Percentiles rank a stretch among this genome's conserved stretches.
Evolutionary conservation across 345 rosid genomes (phyloP).

Genomic region (Acer saccharum): DNA sequence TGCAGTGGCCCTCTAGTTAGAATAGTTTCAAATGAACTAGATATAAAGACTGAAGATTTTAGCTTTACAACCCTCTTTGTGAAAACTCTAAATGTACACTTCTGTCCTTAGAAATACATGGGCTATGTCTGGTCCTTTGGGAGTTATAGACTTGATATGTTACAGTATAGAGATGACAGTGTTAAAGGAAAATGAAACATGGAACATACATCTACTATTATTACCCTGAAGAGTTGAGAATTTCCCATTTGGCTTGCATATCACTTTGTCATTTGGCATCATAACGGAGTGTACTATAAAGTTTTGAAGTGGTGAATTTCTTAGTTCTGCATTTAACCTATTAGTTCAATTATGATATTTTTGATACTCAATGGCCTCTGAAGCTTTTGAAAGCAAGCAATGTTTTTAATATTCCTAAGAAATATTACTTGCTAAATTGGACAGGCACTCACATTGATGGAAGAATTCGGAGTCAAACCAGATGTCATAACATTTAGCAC

Average conservation of each 20-base stretch:
- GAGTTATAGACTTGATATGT: too few relatives aligned
- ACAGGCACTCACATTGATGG: slow-evolving; percentile 73
- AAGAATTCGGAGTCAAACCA: slow-evolving; percentile 66
- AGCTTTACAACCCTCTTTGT: background rate
- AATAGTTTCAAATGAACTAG: background rate
- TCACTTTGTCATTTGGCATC: background rate
- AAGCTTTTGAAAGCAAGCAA: background rate
- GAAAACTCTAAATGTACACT: background rate
- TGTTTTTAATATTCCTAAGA: background rate
- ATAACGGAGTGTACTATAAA: background rate
- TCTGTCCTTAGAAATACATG: too few relatives aligned
- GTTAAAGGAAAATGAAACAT: too few relatives aligned
- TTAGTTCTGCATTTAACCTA: background rate
- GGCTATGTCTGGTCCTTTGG: too few relatives aligned
- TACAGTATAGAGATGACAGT: too few relatives aligned
- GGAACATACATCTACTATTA: too few relatives aligned
- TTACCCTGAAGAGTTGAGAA: too few relatives aligned
- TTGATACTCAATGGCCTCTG: background rate
- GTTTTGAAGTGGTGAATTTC: background rate
- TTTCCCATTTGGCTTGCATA: background rate
- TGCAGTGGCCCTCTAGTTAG: background rate
- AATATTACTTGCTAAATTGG: slow-evolving; percentile 10
- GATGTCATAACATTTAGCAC: slow-evolving; percentile 91
- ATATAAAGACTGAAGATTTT: background rate
- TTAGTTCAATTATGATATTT: slow-evolving; percentile 9